Evolutionary conservation across 2,329 filamentous ascomycete genomes (phyloP), one percentile per base, ranked within the genome.

Genomic region (Penicillium sp.): DNA sequence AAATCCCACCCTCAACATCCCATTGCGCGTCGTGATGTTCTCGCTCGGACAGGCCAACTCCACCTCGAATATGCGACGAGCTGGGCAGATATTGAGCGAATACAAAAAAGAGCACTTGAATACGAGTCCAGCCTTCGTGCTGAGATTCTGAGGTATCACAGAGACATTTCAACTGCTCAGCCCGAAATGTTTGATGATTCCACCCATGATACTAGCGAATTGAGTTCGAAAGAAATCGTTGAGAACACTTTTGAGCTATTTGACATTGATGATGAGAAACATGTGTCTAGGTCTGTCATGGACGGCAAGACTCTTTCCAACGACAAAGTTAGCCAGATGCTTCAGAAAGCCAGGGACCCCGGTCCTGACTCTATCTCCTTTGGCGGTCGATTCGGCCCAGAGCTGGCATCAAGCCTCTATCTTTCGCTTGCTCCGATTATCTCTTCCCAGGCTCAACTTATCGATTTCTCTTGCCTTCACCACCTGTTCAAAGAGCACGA

Each of bases 401-500:
- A 71, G 46, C 70, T 80, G 24, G 65, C 74, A 26, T 78, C 74
- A 7, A 86, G 89, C 1, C 74, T 88, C 15, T 68, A 71, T 8
- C 76, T 95, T 10, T 95, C 90, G 0, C 87, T 96, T 61, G 84
- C 83, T 1, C 88, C 89, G 0, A 78, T 93, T 15, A 80, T 95
- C 15, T 76, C 81, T 8, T 82, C 85, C 0, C 93, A 97, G 71
- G 85, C 89, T 6, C 82, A 84, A 39, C 75, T 95, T 0, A 80
- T 96, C 34, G 94, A 92, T 60, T 83, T 84, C 28, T 87, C 89
- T 47, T 89, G 88, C 51, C 82, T 96, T 62, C 79, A 83, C 16
- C 76, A 95, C 8, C 81, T 97, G 18, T 95, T 96, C 67, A 81
- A 81, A 16, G 79, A 84, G 6, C 89, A 95, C 65, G 77, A 84